Conservation (phyloP, 805 yeast species). For the Candida hungchunana region DNA sequence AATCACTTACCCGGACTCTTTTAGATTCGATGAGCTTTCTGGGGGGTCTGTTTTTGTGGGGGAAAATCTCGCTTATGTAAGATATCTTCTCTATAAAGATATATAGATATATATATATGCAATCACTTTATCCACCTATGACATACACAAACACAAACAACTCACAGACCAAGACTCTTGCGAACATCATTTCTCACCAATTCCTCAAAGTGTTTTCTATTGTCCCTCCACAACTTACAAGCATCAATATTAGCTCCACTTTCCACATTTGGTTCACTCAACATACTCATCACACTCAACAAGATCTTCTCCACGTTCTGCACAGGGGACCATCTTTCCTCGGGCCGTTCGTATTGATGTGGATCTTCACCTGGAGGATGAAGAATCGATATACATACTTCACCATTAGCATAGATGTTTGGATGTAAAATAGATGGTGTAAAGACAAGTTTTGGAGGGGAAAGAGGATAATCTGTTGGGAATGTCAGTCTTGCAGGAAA, state of each 20-base stretch:
- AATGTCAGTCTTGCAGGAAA: constrained; percentile 71
- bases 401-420: constrained; percentile 89
- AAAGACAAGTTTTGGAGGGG: constrained; percentile 74
- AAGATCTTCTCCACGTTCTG: constrained; percentile 97
- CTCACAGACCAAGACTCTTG: constrained; percentile 62
- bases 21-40: too few relatives aligned
- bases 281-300: constrained; percentile 89
- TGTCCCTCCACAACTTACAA: constrained; percentile 84
- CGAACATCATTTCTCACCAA: constrained; percentile 66
- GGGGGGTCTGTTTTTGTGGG: not conserved
- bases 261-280: constrained; percentile 94
- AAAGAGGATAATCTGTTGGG: constrained; percentile 77
- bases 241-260: constrained; percentile 89
- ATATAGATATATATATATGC: too few relatives aligned
- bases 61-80: not conserved
- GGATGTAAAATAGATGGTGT: constrained; percentile 89
- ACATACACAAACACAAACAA: not conserved
- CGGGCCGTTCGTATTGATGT: constrained; percentile 88
- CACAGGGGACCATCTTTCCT: constrained; percentile 97
- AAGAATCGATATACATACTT: constrained; percentile 90
- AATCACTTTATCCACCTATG: not conserved
- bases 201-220: constrained; percentile 60
- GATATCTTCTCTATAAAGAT: not conserved
- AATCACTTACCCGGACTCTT: too few relatives aligned
- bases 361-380: constrained; percentile 99